A percentile compares a stretch with the other conserved stretches of the same genome.
phyloP scores from a whole-genome alignment of 1,284 basidiomycete species.

The Ustilago esculenta region DNA sequence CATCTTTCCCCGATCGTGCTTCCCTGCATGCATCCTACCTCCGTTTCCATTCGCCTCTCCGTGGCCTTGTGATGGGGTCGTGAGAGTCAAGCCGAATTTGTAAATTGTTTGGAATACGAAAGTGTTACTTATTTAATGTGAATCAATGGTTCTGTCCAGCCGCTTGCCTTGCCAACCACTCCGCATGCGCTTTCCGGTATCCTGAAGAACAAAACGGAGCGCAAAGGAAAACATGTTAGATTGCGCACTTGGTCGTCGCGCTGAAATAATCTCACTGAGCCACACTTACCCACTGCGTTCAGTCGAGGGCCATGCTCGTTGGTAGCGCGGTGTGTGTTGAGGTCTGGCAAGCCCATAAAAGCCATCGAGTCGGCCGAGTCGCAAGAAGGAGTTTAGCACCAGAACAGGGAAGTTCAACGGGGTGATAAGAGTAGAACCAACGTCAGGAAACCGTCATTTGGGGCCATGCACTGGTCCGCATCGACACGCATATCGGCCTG shows the following conservation, averaged over 20 bases:
- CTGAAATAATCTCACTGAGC: not conserved
- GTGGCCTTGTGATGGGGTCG: too few relatives aligned
- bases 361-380: too few relatives aligned
- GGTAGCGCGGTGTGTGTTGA: constrained; percentile 46
- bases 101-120: too few relatives aligned
- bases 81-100: too few relatives aligned
- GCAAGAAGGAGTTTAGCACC: too few relatives aligned
- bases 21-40: constrained; percentile 1
- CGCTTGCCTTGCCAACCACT: constrained; percentile 11
- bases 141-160: not conserved
- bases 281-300: constrained; percentile 37
- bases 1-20: constrained; percentile 3
- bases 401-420: too few relatives aligned
- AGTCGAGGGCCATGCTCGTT: constrained; percentile 45
- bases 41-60: constrained; percentile 6
- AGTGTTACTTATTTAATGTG: too few relatives aligned
- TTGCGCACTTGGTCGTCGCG: not conserved
- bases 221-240: not conserved
- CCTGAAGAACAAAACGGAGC: not conserved
- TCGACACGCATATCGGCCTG: constrained; percentile 10
- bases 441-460: too few relatives aligned
- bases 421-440: too few relatives aligned
- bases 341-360: constrained; percentile 21
- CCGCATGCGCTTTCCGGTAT: constrained; percentile 32
- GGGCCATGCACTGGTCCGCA: not conserved